phyloP scores from a whole-genome alignment of 2,329 filamentous ascomycete genomes.

The Verticillium nonalfalfae region DNA sequence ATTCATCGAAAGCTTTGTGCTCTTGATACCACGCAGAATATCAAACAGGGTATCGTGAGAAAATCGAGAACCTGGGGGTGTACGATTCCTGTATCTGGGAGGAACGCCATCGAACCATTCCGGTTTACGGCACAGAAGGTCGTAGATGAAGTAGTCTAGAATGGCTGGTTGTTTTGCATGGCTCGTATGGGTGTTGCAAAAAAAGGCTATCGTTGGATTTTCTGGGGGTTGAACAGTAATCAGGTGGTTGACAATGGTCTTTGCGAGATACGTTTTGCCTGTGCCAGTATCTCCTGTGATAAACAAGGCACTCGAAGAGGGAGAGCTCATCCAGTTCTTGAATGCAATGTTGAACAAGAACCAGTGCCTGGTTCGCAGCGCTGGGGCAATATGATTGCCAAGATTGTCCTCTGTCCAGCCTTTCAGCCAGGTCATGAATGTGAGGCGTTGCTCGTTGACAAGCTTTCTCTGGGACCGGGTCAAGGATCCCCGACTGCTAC shows the following conservation, averaged over 20 bases:
- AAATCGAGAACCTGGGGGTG: conserved; percentile 1
- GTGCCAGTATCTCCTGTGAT: conserved; percentile 10
- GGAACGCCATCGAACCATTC: conserved; percentile 11
- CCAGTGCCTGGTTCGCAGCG: conserved; percentile 13
- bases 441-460: neutral
- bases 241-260: conserved; percentile 12
- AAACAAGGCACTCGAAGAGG: conserved; percentile 6
- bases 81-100: conserved; percentile 4
- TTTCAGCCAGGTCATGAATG: neutral
- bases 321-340: conserved; percentile 10
- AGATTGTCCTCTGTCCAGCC: conserved; percentile 4
- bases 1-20: neutral
- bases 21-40: conserved; percentile 11
- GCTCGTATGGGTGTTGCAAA: conserved; percentile 9
- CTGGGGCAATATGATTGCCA: conserved; percentile 3
- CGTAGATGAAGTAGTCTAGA: conserved; percentile 14
- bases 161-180: conserved; percentile 10
- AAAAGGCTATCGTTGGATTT: conserved; percentile 12
- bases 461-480: neutral
- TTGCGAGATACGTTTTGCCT: conserved; percentile 16
- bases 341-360: conserved; percentile 9
- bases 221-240: conserved; percentile 3
- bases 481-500: neutral
- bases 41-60: conserved; percentile 9
- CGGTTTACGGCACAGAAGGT: conserved; percentile 8